These are phyloP conservation scores for Auricularia sp. DNA, from an alignment of 768 basidiomycete species.

Conservation along the genomic window DNA sequence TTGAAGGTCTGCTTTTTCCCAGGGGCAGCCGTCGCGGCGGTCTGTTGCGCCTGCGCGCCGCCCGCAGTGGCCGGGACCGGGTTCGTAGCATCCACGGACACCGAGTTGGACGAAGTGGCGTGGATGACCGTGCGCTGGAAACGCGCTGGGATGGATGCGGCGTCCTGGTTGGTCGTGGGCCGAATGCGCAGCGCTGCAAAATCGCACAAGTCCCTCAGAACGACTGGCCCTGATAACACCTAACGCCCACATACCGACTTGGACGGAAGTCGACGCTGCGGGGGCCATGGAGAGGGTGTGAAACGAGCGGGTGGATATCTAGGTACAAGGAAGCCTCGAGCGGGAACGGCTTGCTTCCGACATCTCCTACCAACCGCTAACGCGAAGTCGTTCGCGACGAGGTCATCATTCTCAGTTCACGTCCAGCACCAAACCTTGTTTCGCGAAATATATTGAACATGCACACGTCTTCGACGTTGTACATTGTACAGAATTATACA, in stretches of 20 bases:
- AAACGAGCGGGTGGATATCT: conserved; percentile 1
- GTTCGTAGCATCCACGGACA: conserved; percentile 70
- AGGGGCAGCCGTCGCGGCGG: conserved; percentile 32
- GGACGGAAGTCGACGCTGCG: conserved; percentile 4
- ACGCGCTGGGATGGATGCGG: conserved; percentile 79
- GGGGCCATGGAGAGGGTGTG: background rate
- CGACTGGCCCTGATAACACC: background rate
- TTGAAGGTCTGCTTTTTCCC: conserved; percentile 78
- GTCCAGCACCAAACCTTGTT: background rate
- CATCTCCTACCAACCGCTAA: background rate
- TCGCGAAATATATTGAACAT: no score
- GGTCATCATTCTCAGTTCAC: background rate
- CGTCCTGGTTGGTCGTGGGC: conserved; percentile 77
- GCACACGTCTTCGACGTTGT: no score
- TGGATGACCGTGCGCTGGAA: conserved; percentile 89
- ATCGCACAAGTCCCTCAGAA: background rate
- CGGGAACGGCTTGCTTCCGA: background rate
- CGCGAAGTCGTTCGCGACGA: background rate
- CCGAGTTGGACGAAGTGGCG: conserved; percentile 58
- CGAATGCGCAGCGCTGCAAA: conserved; percentile 76
- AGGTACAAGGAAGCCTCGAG: background rate
- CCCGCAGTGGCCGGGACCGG: conserved; percentile 41
- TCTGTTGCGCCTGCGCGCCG: conserved; percentile 37
- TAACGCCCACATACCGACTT: conserved; percentile 3
- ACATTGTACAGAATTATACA: no score